phyloP scores from a whole-genome alignment of 805 yeast genomes.

The Kluyveromyces dobzhanskii region DNA sequence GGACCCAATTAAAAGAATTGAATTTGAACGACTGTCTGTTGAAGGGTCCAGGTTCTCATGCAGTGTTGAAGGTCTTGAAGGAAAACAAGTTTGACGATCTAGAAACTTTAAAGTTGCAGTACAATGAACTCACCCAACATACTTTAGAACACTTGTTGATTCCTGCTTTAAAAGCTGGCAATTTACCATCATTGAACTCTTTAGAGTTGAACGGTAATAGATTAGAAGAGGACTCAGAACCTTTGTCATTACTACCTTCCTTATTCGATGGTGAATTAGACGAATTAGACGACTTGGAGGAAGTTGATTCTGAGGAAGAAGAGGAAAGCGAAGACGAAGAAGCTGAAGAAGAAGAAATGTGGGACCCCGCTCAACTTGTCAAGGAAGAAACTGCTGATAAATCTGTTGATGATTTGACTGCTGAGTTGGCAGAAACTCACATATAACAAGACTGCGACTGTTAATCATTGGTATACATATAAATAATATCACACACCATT shows the following conservation, averaged over 20 bases:
- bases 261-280: conserved; percentile 80
- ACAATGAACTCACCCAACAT: conserved; percentile 70
- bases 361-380: conserved; percentile 43
- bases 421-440: conserved; percentile 47
- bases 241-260: conserved; percentile 49
- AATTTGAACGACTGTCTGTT: conserved; percentile 85
- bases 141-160: conserved; percentile 47
- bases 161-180: conserved; percentile 42
- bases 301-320: conserved; percentile 55
- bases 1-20: conserved; percentile 67
- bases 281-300: conserved; percentile 93
- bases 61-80: conserved; percentile 42
- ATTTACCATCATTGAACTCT: conserved; percentile 49
- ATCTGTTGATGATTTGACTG: conserved; percentile 51
- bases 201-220: conserved; percentile 91
- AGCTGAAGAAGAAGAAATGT: conserved; percentile 31
- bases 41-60: conserved; percentile 66
- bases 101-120: conserved; percentile 65
- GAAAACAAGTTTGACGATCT: conserved; percentile 37
- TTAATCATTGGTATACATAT: neutral
- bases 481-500: neutral
- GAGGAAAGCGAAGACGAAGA: conserved; percentile 35
- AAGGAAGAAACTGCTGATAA: conserved; percentile 33
- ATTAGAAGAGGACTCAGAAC: conserved; percentile 79
- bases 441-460: conserved; percentile 23